These are phyloP conservation scores for Boletus vermiculosoides DNA, from an alignment of 768 basidiomycete genomes.

Conservation along the genomic window DNA sequence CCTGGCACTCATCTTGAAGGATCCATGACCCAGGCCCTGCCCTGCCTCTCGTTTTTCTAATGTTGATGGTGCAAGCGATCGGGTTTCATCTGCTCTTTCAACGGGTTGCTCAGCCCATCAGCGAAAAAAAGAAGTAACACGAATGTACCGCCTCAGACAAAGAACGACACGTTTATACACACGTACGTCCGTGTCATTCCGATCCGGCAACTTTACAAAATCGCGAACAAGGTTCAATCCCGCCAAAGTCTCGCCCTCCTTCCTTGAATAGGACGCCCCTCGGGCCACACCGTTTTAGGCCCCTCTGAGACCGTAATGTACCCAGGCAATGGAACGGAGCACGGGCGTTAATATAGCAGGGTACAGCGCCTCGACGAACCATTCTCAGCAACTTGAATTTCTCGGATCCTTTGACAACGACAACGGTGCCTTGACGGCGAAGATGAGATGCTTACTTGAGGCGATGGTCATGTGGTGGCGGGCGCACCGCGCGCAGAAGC, in stretches of 20 bases:
- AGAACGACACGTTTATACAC: background rate
- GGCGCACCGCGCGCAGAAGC: slow-evolving; percentile 5
- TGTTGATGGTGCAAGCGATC: background rate
- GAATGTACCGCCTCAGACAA: slow-evolving; percentile 9
- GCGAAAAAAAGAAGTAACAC: background rate
- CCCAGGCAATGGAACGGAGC: background rate
- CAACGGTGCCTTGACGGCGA: slow-evolving; percentile 12
- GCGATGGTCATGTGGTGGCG: background rate
- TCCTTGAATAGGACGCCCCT: background rate
- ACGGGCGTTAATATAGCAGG: background rate
- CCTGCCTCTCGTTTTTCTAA: background rate
- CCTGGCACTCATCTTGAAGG: background rate
- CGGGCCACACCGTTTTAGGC: slow-evolving; percentile 1
- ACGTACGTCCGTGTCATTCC: background rate
- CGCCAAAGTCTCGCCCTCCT: background rate
- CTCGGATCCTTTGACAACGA: slow-evolving; percentile 9
- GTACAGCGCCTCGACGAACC: background rate
- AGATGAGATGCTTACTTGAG: slow-evolving; percentile 6
- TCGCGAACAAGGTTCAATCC: slow-evolving; percentile 9
- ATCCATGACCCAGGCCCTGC: background rate
- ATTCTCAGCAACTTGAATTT: background rate
- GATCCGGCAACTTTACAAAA: slow-evolving; percentile 8
- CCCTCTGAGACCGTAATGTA: background rate
- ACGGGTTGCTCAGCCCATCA: slow-evolving; percentile 12
- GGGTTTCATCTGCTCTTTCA: slow-evolving; percentile 5